These are phyloP conservation scores for Rhododendron vialii DNA, from an alignment of 148 eudicot species.

Conservation along the genomic window DNA sequence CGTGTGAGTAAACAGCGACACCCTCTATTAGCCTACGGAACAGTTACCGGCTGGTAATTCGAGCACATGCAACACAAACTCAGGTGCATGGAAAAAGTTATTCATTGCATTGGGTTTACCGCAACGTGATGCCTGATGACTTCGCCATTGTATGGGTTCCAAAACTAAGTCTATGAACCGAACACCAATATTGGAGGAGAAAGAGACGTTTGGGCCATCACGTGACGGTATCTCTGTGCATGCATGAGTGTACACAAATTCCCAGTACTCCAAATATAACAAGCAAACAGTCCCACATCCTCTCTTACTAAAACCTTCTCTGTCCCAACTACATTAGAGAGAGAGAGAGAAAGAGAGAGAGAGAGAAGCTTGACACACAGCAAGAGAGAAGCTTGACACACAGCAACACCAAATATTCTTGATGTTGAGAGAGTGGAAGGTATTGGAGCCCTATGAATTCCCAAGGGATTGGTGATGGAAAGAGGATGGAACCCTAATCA, in stretches of 20 bases:
- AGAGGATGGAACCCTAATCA: conserved; percentile 28
- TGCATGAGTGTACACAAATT: background rate
- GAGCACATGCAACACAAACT: background rate
- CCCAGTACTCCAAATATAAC: background rate
- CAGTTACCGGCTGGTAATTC: conserved; percentile 5
- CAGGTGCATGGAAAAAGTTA: background rate
- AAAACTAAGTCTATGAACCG: too few relatives aligned
- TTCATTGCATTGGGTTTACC: background rate
- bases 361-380: too few relatives aligned
- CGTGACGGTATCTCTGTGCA: background rate
- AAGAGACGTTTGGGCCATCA: background rate
- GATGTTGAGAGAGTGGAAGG: background rate
- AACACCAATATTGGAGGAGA: background rate
- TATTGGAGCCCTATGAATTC: background rate
- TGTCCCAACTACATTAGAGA: background rate
- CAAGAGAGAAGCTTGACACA: background rate
- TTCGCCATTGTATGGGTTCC: background rate
- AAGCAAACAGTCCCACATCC: background rate
- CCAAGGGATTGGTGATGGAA: conserved; percentile 24
- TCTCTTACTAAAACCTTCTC: background rate
- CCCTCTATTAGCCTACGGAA: conserved; percentile 20
- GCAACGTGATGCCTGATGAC: background rate
- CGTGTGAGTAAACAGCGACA: conserved; percentile 21
- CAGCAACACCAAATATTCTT: background rate
- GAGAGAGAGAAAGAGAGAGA: background rate